phyloP scores from a whole-genome alignment of 257 asterid species.

The Nicotiana paniculata region DNA sequence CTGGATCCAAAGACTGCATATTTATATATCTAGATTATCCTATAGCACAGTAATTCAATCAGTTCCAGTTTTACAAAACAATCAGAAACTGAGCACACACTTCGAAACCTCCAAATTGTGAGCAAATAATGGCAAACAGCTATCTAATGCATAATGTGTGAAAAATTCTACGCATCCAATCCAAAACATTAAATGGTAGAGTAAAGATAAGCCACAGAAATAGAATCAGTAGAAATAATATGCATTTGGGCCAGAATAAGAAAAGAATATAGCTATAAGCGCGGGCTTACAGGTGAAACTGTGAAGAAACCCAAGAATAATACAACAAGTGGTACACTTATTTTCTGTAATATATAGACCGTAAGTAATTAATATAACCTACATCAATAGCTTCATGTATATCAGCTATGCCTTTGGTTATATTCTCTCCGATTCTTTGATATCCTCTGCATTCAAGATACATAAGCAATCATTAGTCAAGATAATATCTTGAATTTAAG shows the following conservation, averaged over 20 bases:
- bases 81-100: not conserved
- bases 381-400: conserved; percentile 98
- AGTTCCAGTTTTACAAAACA: not conserved
- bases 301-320: not conserved
- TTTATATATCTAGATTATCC: not conserved
- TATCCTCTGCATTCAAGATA: conserved; percentile 61
- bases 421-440: conserved; percentile 66
- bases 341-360: not conserved
- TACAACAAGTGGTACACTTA: not conserved
- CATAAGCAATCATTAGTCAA: not conserved
- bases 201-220: not conserved
- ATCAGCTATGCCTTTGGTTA: conserved; percentile 79
- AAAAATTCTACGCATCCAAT: not conserved
- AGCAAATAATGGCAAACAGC: not conserved
- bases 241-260: not conserved
- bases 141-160: not conserved
- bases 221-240: not conserved
- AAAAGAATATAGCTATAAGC: not conserved
- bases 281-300: not conserved
- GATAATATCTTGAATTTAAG: not conserved
- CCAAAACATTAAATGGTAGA: not conserved
- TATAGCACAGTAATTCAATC: not conserved
- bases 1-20: not conserved
- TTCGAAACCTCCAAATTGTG: not conserved
- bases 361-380: conserved; percentile 21